phyloP scores from a whole-genome alignment of 2,329 filamentous ascomycete species.

The Penicillium sp. region DNA sequence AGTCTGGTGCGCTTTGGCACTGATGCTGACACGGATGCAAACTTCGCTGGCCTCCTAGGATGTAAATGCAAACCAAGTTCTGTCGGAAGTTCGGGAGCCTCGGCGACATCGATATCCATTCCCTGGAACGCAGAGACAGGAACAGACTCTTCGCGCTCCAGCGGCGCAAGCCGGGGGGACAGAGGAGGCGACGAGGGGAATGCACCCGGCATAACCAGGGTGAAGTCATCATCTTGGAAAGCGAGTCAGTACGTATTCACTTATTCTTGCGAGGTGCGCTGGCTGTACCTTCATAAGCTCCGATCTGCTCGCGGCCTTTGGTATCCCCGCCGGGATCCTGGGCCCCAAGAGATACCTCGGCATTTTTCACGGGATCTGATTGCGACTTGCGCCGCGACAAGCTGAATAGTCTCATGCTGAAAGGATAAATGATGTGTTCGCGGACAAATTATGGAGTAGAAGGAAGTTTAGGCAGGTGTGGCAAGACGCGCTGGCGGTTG shows the following conservation, averaged over 20 bases:
- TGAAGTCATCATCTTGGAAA: conserved; percentile 1
- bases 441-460: background rate
- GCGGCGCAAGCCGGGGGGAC: conserved; percentile 14
- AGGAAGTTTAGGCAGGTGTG: background rate
- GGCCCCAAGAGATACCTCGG: background rate
- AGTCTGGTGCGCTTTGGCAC: conserved; percentile 1
- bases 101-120: conserved; percentile 7
- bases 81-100: conserved; percentile 12
- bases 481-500: conserved; percentile 5
- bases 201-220: conserved; percentile 14
- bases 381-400: conserved; percentile 6
- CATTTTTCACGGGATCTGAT: background rate
- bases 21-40: conserved; percentile 1
- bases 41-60: conserved; percentile 5
- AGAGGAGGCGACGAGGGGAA: conserved; percentile 16
- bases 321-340: background rate
- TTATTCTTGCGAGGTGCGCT: background rate
- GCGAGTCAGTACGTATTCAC: background rate
- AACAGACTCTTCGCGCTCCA: conserved; percentile 8
- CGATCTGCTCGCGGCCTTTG: background rate
- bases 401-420: conserved; percentile 3
- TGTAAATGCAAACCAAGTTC: conserved; percentile 18
- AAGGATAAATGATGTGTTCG: background rate
- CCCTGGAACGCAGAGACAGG: conserved; percentile 5
- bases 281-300: conserved; percentile 5